Percentiles rank a stretch among this genome's conserved stretches.
These are phyloP conservation scores for Takashimella tepidaria DNA, from an alignment of 1,284 basidiomycete genomes.

Conservation along the genomic window DNA sequence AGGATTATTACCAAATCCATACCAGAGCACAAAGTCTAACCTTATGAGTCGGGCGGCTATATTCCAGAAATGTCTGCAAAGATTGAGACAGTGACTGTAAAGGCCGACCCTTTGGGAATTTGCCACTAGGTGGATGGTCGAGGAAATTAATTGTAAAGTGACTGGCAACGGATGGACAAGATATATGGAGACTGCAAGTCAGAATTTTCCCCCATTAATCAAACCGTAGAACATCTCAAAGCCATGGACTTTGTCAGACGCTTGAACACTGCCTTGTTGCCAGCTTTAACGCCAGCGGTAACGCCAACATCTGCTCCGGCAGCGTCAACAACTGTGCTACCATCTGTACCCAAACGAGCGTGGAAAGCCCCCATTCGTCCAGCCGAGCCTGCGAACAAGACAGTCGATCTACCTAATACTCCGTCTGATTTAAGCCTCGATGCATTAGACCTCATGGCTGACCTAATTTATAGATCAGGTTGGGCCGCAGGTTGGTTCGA, in stretches of 20 bases:
- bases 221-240: too few relatives aligned
- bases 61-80: background rate
- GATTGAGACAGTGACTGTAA: background rate
- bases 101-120: too few relatives aligned
- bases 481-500: background rate
- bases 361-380: background rate
- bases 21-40: background rate
- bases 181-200: too few relatives aligned
- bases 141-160: too few relatives aligned
- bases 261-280: background rate
- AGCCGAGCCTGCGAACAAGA: background rate
- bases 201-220: too few relatives aligned
- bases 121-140: too few relatives aligned
- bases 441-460: background rate
- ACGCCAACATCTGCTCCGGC: background rate
- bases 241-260: background rate
- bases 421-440: background rate
- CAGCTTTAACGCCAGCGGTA: background rate
- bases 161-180: too few relatives aligned
- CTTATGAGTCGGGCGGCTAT: background rate
- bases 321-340: background rate
- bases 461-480: background rate
- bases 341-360: background rate
- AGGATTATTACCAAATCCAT: background rate
- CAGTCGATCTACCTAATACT: background rate